Percentiles rank a stretch among this genome's conserved stretches.
Evolutionary conservation across 306 rosid species (phyloP).

Genomic region (Rosa rugosa): DNA sequence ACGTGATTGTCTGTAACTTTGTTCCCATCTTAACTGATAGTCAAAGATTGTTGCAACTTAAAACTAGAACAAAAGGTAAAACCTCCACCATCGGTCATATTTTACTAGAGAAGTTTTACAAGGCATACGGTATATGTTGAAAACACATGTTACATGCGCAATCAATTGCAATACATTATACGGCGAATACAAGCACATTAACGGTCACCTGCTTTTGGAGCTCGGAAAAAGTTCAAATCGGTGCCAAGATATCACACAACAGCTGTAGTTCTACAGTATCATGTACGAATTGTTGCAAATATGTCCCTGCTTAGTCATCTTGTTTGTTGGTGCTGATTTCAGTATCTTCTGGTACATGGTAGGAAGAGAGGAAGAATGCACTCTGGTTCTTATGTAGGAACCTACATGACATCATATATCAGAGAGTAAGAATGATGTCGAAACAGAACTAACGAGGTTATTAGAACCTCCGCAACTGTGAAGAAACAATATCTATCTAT

Average conservation of each 20-base stretch:
- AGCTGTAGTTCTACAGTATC: background rate
- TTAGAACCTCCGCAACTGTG: background rate
- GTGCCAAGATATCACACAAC: background rate
- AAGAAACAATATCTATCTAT: background rate
- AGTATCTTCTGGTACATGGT: slow-evolving; percentile 55
- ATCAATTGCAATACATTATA: background rate
- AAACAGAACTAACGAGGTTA: background rate
- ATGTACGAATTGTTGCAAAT: slow-evolving; percentile 24
- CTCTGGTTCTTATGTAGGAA: slow-evolving; percentile 63
- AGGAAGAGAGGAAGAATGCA: slow-evolving; percentile 61
- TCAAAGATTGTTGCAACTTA: background rate
- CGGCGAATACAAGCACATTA: background rate
- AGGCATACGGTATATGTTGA: background rate
- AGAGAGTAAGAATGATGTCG: background rate
- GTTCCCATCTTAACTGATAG: background rate
- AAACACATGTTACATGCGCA: background rate
- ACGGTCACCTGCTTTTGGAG: slow-evolving; percentile 8
- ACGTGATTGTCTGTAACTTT: background rate
- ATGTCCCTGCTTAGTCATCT: slow-evolving; percentile 32
- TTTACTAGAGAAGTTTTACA: background rate
- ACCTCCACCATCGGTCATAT: background rate
- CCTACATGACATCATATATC: slow-evolving; percentile 47
- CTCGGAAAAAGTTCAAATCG: background rate
- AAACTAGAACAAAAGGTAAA: background rate
- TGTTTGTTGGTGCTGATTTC: slow-evolving; percentile 52